Conservation (phyloP, 106 monocot genomes). For the Allium fistulosum region DNA sequence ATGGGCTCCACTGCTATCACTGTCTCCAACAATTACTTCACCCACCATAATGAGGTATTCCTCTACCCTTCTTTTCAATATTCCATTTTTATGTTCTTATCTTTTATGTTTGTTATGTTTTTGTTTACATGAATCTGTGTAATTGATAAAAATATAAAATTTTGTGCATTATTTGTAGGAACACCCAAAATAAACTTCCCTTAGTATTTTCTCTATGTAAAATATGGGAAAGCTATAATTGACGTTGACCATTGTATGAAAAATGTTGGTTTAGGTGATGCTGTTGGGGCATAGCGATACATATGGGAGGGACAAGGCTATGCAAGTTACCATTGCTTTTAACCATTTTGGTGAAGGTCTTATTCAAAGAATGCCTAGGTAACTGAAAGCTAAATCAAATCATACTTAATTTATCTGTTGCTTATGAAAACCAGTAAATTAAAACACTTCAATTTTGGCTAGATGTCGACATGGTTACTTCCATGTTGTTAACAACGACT, state of each 20-base stretch:
- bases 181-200: too few species aligned
- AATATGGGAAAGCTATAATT: too few species aligned
- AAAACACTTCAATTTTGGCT: not conserved
- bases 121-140: not conserved
- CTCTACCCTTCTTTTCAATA: not conserved
- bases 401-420: not conserved
- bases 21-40: conserved; percentile 43
- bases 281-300: conserved; percentile 45
- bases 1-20: conserved; percentile 42
- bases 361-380: conserved; percentile 50
- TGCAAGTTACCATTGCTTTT: conserved; percentile 50
- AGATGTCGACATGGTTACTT: conserved; percentile 51
- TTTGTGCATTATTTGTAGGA: too few species aligned
- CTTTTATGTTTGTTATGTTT: not conserved
- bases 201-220: too few species aligned
- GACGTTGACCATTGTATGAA: too few species aligned
- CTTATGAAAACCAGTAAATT: not conserved
- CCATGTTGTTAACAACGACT: conserved; percentile 57
- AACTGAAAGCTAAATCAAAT: not conserved
- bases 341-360: conserved; percentile 56
- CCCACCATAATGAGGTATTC: conserved; percentile 40
- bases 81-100: not conserved
- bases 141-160: too few species aligned
- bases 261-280: conserved; percentile 24
- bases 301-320: conserved; percentile 28